Conservation (phyloP, 345 rosid species). For the Murraya koenigii region DNA sequence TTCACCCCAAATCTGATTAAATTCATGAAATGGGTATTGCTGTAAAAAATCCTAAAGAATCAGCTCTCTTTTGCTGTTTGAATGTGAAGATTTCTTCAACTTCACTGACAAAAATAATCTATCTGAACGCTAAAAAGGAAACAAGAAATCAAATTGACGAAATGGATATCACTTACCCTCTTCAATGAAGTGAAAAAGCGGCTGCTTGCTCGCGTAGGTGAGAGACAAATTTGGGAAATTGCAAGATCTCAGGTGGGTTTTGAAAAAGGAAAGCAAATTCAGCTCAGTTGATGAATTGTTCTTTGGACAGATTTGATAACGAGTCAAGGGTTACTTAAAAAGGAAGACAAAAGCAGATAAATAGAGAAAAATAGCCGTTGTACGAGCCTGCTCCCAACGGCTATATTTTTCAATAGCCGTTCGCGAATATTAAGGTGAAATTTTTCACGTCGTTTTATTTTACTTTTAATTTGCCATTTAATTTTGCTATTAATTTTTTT, state of each 20-base stretch:
- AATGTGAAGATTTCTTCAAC: background rate
- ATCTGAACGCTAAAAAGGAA: background rate
- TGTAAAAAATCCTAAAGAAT: background rate
- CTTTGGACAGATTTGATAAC: background rate
- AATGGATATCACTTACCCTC: constrained; percentile 5
- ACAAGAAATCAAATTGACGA: background rate
- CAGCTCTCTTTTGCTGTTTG: background rate
- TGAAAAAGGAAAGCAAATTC: constrained; percentile 4
- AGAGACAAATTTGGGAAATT: background rate
- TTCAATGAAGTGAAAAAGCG: background rate
- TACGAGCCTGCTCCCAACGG: constrained; percentile 4
- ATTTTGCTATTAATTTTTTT: background rate
- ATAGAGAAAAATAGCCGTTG: constrained; percentile 14
- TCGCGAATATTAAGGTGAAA: background rate
- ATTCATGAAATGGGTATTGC: background rate
- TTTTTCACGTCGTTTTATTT: background rate
- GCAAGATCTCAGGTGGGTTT: background rate
- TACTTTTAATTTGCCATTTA: background rate
- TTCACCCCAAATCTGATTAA: background rate
- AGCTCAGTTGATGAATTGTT: background rate
- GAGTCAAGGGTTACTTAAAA: background rate
- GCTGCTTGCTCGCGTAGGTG: background rate
- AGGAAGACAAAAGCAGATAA: background rate
- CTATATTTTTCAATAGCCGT: constrained; percentile 8
- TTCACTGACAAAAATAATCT: background rate